phyloP scores from a whole-genome alignment of 176 grass and related monocot genomes.

The Alopecurus myosuroides region DNA sequence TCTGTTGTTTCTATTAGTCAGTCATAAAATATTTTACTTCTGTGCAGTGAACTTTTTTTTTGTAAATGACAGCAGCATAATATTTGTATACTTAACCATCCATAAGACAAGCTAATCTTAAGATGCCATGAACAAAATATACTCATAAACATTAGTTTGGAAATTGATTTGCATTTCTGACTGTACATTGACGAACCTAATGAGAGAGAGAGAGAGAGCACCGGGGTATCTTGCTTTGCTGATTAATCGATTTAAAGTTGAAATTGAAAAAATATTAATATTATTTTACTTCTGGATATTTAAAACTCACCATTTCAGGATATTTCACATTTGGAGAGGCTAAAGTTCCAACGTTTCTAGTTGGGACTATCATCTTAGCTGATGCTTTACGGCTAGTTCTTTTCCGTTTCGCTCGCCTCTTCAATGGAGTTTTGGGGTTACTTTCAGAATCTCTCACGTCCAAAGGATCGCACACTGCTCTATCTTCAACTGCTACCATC shows the following conservation, averaged over 20 bases:
- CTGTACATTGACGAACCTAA: background rate
- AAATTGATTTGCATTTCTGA: background rate
- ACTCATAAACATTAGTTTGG: background rate
- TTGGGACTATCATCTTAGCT: background rate
- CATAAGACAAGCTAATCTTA: background rate
- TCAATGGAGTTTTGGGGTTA: constrained; percentile 6
- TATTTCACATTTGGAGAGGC: background rate
- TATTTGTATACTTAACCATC: background rate
- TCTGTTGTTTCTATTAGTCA: background rate
- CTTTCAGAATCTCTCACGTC: background rate
- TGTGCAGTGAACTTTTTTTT: background rate
- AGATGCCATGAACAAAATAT: background rate
- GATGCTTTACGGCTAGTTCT: background rate
- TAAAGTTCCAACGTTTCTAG: background rate
- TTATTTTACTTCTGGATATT: background rate
- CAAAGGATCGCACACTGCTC: background rate
- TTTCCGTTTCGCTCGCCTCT: background rate
- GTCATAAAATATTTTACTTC: background rate
- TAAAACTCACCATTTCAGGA: constrained; percentile 9
- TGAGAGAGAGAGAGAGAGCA: background rate
- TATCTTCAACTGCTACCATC: constrained; percentile 5
- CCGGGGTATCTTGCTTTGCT: background rate
- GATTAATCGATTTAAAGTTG: background rate
- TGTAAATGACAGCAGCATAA: background rate
- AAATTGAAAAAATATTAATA: background rate